Conservation (phyloP, 371 early-diverging fungal species). For the Mucor lusitanicus region DNA sequence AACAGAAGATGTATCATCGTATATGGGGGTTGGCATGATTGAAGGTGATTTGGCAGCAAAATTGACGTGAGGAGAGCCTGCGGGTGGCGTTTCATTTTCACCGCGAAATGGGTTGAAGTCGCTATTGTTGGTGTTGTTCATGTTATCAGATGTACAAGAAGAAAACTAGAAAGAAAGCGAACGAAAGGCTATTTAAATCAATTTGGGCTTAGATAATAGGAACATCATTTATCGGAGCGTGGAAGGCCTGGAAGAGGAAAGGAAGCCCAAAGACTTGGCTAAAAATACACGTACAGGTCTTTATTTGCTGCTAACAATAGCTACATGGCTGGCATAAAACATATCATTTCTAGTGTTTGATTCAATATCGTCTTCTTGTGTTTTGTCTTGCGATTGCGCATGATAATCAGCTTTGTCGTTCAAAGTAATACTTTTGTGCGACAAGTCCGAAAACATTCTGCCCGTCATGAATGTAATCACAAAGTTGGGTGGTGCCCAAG, state of each 20-base stretch:
- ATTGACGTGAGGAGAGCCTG: conserved; percentile 14
- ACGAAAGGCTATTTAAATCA: background rate
- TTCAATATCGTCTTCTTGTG: background rate
- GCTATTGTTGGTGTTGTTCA: background rate
- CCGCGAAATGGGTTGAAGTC: conserved; percentile 4
- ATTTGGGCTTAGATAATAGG: background rate
- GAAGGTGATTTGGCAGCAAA: conserved; percentile 26
- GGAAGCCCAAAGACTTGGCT: background rate
- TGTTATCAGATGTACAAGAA: background rate
- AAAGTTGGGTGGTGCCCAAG: conserved; percentile 16
- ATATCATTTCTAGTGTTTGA: background rate
- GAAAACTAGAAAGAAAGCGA: background rate
- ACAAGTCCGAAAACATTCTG: background rate
- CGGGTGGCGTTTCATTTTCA: background rate
- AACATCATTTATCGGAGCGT: background rate
- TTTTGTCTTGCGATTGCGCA: too few relatives aligned
- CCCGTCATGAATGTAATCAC: conserved; percentile 13
- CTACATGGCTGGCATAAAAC: background rate
- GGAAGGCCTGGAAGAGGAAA: background rate
- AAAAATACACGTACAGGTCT: background rate
- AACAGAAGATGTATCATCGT: conserved; percentile 15
- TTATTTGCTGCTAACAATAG: background rate
- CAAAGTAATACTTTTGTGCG: background rate
- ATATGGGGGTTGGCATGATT: conserved; percentile 23
- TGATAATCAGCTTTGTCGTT: background rate